Evolutionary conservation across 106 monocot species (phyloP).

Genomic region (Ottelia alismoides): DNA sequence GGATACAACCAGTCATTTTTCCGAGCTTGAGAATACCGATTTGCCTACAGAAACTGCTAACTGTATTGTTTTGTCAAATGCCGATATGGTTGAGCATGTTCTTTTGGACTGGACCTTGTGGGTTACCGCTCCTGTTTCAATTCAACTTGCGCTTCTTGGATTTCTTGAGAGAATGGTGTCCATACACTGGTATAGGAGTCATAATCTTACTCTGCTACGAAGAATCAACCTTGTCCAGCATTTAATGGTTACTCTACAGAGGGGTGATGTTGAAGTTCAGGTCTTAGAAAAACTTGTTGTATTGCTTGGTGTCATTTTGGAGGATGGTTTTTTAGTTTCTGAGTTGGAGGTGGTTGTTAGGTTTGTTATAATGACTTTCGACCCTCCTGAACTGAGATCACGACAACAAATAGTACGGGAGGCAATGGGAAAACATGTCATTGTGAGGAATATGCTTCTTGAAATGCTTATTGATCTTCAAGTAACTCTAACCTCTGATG

Average conservation of each 20-base stretch:
- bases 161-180: constrained; percentile 97
- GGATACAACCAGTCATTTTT: constrained; percentile 80
- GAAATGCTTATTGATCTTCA: constrained; percentile 99
- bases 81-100: constrained; percentile 99
- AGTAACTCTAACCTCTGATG: constrained; percentile 79
- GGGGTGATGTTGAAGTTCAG: constrained; percentile 91
- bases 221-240: constrained; percentile 93
- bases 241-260: constrained; percentile 86
- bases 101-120: constrained; percentile 96
- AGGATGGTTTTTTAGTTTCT: constrained; percentile 95
- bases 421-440: constrained; percentile 97
- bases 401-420: constrained; percentile 50
- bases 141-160: constrained; percentile 89
- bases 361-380: constrained; percentile 98
- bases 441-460: constrained; percentile 92
- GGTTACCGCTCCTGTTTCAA: constrained; percentile 90
- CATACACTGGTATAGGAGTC: constrained; percentile 95
- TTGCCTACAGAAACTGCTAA: constrained; percentile 43
- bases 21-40: constrained; percentile 75
- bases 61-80: constrained; percentile 87
- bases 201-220: constrained; percentile 86
- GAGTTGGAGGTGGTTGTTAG: constrained; percentile 92
- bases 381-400: constrained; percentile 48
- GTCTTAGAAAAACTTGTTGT: constrained; percentile 92
- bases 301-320: constrained; percentile 92